Conservation (phyloP, 2,329 filamentous ascomycete genomes). For the Diaporthe aspalathi region DNA sequence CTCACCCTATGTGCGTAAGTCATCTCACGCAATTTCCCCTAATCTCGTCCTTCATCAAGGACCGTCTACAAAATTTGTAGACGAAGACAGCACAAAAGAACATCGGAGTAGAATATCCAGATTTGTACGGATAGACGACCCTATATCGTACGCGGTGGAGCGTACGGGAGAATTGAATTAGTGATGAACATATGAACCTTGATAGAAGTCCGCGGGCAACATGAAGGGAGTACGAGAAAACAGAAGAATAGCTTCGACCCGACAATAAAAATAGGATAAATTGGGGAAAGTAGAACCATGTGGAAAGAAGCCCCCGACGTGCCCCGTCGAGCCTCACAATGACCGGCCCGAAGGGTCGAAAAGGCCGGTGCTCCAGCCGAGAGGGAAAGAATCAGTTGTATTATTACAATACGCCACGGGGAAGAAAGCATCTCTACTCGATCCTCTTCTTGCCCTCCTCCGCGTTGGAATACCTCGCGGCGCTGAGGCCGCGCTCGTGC, state of each 20-base stretch:
- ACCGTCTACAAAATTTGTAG: too few relatives aligned
- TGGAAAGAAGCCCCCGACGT: not conserved
- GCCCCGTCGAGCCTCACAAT: not conserved
- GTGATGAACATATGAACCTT: not conserved
- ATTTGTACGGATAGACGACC: not conserved
- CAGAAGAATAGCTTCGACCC: not conserved
- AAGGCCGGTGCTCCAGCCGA: slow-evolving; percentile 1
- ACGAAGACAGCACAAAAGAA: not conserved
- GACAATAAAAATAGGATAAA: not conserved
- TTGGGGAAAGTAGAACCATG: not conserved
- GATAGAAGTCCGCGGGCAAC: not conserved
- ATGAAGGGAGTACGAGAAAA: not conserved
- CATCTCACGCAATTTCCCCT: not conserved
- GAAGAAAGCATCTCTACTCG: slow-evolving; percentile 65
- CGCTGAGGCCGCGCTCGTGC: slow-evolving; percentile 87
- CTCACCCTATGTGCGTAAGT: too few relatives aligned
- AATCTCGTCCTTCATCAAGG: not conserved
- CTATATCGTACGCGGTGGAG: not conserved
- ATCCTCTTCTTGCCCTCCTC: slow-evolving; percentile 99
- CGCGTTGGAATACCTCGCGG: slow-evolving; percentile 82
- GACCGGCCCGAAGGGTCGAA: not conserved
- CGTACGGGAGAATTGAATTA: slow-evolving; percentile 16
- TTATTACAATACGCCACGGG: slow-evolving; percentile 15
- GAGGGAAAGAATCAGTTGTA: slow-evolving; percentile 20
- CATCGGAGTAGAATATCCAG: not conserved